phyloP scores from a whole-genome alignment of 2,329 filamentous ascomycete species.

The Ophiostoma ulmi region DNA sequence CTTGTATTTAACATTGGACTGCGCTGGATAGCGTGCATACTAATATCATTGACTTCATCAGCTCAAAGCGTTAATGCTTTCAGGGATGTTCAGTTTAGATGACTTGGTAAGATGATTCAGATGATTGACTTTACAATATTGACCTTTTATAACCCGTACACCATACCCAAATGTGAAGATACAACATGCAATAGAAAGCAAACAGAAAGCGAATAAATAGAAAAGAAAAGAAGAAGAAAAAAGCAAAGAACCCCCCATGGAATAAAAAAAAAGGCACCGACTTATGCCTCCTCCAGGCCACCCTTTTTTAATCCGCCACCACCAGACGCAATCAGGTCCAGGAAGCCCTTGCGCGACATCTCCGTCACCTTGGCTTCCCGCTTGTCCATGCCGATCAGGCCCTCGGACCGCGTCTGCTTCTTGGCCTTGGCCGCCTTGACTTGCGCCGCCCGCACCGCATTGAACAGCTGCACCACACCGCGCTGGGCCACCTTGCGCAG shows the following conservation, averaged over 20 bases:
- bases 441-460: slow-evolving; percentile 88
- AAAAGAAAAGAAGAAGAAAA: background rate
- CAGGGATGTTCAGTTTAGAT: background rate
- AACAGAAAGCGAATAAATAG: background rate
- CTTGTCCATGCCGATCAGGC: slow-evolving; percentile 71
- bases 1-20: background rate
- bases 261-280: slow-evolving; percentile 9
- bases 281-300: slow-evolving; percentile 52
- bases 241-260: background rate
- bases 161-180: background rate
- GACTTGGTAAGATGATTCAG: background rate
- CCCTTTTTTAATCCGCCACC: slow-evolving; percentile 57
- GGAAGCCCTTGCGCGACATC: slow-evolving; percentile 94
- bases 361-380: slow-evolving; percentile 86
- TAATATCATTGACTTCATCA: background rate
- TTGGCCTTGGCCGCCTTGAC: slow-evolving; percentile 78
- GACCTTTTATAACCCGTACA: background rate
- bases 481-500: slow-evolving; percentile 84
- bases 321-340: slow-evolving; percentile 75
- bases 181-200: background rate
- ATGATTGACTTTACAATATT: background rate
- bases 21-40: background rate
- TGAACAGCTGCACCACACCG: slow-evolving; percentile 94
- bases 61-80: background rate
- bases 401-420: slow-evolving; percentile 61